A percentile compares a stretch with the other conserved stretches of the same genome.
Evolutionary conservation across 148 eudicot genomes (phyloP).

Genomic region (Heliosperma pusillum): DNA sequence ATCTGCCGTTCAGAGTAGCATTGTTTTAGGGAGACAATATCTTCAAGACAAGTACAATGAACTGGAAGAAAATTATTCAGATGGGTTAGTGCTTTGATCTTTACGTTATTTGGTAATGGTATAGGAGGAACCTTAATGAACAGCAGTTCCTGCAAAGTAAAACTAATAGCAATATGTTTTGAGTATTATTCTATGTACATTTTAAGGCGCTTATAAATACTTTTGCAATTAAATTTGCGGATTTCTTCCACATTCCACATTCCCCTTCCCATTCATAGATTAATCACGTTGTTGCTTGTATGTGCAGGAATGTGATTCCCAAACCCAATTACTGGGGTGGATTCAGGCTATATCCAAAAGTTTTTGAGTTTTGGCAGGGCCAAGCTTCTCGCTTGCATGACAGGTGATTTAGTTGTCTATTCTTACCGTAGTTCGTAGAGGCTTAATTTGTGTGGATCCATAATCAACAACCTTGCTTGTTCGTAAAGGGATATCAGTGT

Average conservation of each 20-base stretch:
- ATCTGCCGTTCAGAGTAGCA: conserved; percentile 49
- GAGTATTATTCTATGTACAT: background rate
- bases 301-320: conserved; percentile 77
- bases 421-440: background rate
- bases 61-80: conserved; percentile 66
- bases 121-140: background rate
- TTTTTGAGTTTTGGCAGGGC: conserved; percentile 98
- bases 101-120: background rate
- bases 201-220: background rate
- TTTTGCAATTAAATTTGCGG: background rate
- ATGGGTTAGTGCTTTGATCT: conserved; percentile 52
- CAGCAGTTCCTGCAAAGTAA: background rate
- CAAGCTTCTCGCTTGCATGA: conserved; percentile 97
- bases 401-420: conserved; percentile 42
- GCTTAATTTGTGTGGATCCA: background rate
- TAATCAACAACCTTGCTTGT: background rate
- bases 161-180: background rate
- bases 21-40: conserved; percentile 67
- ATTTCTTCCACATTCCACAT: background rate
- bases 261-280: background rate
- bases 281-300: conserved; percentile 6
- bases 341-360: conserved; percentile 75
- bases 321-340: conserved; percentile 96
- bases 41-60: conserved; percentile 68
- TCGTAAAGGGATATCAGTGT: background rate